Conservation (phyloP, 2,329 filamentous ascomycete species). For the Aspergillus candidus region DNA sequence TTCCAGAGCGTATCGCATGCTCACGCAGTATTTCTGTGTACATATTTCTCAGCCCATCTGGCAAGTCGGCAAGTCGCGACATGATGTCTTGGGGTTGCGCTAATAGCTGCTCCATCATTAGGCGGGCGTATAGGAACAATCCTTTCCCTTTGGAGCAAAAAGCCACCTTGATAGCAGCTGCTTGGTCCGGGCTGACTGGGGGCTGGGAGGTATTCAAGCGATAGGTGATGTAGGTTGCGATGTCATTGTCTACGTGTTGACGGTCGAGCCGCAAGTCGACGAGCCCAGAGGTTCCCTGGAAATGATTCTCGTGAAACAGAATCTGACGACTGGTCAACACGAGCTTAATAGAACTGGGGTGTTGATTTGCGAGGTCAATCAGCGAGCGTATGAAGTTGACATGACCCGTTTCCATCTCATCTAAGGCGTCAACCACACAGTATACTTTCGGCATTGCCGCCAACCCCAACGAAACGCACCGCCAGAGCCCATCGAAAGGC, state of each 20-base stretch:
- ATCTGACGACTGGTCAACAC: conserved; percentile 42
- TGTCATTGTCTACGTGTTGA: conserved; percentile 36
- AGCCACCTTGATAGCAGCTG: conserved; percentile 6
- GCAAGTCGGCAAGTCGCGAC: conserved; percentile 27
- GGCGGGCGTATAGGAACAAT: conserved; percentile 40
- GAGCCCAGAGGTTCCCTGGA: conserved; percentile 20
- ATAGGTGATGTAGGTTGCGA: conserved; percentile 32
- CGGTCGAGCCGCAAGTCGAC: conserved; percentile 36
- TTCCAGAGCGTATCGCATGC: conserved; percentile 28
- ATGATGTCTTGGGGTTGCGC: conserved; percentile 16
- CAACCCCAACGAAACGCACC: neutral
- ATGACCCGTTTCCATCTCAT: conserved; percentile 43
- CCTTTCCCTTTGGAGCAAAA: conserved; percentile 37
- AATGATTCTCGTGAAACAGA: conserved; percentile 22
- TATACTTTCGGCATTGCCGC: conserved; percentile 23
- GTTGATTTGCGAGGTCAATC: conserved; percentile 25
- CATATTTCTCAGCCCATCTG: conserved; percentile 35
- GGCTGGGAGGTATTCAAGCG: conserved; percentile 12
- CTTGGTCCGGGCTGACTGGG: neutral
- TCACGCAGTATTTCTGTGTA: conserved; percentile 36
- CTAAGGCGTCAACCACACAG: conserved; percentile 42
- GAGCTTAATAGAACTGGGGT: conserved; percentile 34
- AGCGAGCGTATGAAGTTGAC: conserved; percentile 33
- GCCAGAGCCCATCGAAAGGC: conserved; percentile 3
- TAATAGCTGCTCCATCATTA: conserved; percentile 37